These are phyloP conservation scores for Geotrichum candidum DNA, from an alignment of 1,139 yeast genomes.

Conservation along the genomic window DNA sequence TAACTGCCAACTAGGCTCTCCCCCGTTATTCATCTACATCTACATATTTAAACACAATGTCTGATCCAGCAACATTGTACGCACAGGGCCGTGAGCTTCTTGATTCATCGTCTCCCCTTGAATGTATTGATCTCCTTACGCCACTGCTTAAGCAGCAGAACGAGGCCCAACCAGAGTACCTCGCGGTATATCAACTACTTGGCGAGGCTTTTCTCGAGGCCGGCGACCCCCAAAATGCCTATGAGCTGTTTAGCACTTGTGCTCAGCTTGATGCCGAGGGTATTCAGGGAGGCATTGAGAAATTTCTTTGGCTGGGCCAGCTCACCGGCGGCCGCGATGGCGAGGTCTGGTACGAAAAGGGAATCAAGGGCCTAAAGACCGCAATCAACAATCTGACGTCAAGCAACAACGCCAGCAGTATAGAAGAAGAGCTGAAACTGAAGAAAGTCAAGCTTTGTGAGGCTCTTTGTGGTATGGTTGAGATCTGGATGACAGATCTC, in stretches of 20 bases:
- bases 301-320: conserved; percentile 87
- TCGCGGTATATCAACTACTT: conserved; percentile 37
- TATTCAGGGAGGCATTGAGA: conserved; percentile 57
- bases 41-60: not conserved
- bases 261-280: conserved; percentile 69
- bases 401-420: not conserved
- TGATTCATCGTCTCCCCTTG: conserved; percentile 7
- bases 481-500: conserved; percentile 96
- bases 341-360: conserved; percentile 55
- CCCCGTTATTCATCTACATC: not conserved
- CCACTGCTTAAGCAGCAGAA: conserved; percentile 6
- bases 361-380: conserved; percentile 48
- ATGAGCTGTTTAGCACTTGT: conserved; percentile 53
- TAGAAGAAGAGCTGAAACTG: conserved; percentile 27
- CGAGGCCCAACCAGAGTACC: not conserved
- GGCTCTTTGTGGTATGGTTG: conserved; percentile 81
- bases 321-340: conserved; percentile 82
- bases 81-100: conserved; percentile 6
- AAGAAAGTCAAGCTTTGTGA: conserved; percentile 55
- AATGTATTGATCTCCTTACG: conserved; percentile 9
- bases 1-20: not conserved
- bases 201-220: conserved; percentile 78
- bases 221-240: conserved; percentile 74
- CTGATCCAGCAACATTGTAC: not conserved
- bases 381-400: conserved; percentile 31